Evolutionary conservation across 2,329 filamentous ascomycete genomes (phyloP).

Genomic region (Elsinoe perseae): DNA sequence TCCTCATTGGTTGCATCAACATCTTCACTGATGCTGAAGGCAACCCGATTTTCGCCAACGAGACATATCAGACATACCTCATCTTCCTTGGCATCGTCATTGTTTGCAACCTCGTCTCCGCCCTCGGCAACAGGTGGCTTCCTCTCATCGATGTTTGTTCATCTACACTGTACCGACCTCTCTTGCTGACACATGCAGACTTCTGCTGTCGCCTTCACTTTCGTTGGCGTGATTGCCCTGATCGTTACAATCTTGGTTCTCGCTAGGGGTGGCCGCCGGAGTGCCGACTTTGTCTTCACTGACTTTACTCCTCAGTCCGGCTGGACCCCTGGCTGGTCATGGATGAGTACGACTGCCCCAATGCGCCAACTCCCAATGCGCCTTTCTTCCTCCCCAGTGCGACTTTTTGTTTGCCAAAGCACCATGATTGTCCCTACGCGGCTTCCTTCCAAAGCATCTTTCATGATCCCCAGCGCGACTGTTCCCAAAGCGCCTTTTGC

Average conservation of each 20-base stretch:
- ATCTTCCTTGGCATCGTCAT: slow-evolving; percentile 45
- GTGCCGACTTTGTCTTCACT: slow-evolving; percentile 57
- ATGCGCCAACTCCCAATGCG: slow-evolving; percentile 12
- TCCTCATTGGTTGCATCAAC: slow-evolving; percentile 49
- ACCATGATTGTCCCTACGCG: neutral
- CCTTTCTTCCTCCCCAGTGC: neutral
- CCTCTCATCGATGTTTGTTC: slow-evolving; percentile 57
- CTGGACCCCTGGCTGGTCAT: slow-evolving; percentile 63
- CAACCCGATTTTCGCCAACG: slow-evolving; percentile 38
- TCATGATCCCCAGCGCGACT: neutral
- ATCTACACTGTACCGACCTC: slow-evolving; percentile 16
- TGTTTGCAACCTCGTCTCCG: slow-evolving; percentile 44
- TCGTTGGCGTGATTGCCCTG: slow-evolving; percentile 60
- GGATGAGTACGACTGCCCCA: slow-evolving; percentile 33
- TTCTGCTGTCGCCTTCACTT: slow-evolving; percentile 67
- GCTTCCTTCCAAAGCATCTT: neutral
- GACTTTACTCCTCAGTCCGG: slow-evolving; percentile 61
- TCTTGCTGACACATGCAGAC: slow-evolving; percentile 40
- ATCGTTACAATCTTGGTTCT: slow-evolving; percentile 55
- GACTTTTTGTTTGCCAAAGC: neutral
- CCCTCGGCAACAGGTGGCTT: slow-evolving; percentile 47
- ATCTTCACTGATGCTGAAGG: slow-evolving; percentile 44
- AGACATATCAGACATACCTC: slow-evolving; percentile 41
- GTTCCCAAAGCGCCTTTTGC: neutral
- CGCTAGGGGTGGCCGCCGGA: slow-evolving; percentile 59